Base-by-base conservation (phyloP, 2,329 filamentous ascomycete species). In the Cladobotryum protrusum region DNA sequence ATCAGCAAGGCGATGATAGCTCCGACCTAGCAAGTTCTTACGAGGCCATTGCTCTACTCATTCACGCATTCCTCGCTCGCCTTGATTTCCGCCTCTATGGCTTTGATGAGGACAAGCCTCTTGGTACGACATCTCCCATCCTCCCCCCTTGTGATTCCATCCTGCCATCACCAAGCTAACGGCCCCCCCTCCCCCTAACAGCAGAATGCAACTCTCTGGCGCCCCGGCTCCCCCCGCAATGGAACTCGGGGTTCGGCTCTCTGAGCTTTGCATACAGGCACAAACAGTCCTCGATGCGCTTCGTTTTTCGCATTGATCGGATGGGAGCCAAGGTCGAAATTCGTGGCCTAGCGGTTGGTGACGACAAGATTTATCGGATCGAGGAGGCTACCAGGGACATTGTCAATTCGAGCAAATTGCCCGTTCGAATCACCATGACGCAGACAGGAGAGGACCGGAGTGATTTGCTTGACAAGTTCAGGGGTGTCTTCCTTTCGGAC, bases 191-290 rank as follows among this genome's bases (percentile, higher is more conserved):
- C 15, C 40, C n/a, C n/a, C n/a, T n/a, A n/a, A 36, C 34, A 65
- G 58, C 57, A 29, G 72, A 80, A 61, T 81, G 81, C 60, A 72
- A 77, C 49, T 65, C 74, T 43, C 69, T 81, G 42, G 76, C 81
- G 9, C 81, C 79, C 8, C 76, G 83, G 32, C 76, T 97, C 2
- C 88, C 89, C 0, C 52, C 77, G 14, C 79, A 83, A 69, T 97
- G 93, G 93, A 96, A 96, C 67, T 73, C 82, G 12, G 79, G 80
- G 17, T 77, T 78, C 51, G 81, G 81, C 54, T 82, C 83, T 13
- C 86, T 89, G 64, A 81, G 85, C 49, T 96, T 97, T 68, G 82
- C 90, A 55, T 97, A 97, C 71, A 82, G 83, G 3, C 91, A 96
- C 67, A 75, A 81, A 19, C 88, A 95, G 64, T 95, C 89, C 0